These are phyloP conservation scores for Dryas alaskensis DNA, from an alignment of 306 rosid species.

Conservation along the genomic window DNA sequence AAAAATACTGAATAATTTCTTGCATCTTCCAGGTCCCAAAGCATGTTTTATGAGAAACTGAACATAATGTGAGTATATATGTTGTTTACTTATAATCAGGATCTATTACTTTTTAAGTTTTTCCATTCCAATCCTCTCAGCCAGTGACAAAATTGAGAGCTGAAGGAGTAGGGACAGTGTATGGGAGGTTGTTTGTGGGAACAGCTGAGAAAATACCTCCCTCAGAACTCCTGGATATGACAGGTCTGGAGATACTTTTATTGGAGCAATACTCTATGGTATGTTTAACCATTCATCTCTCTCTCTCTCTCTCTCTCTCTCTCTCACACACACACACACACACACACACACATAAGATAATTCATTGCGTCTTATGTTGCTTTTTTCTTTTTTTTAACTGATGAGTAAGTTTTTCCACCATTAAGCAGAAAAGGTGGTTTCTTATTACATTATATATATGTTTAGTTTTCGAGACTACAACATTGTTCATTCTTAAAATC, in stretches of 20 bases:
- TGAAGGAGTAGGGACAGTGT: slow-evolving; percentile 63
- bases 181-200: slow-evolving; percentile 75
- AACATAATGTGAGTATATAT: no score
- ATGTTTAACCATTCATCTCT: slow-evolving; percentile 4
- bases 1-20: no score
- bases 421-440: neutral
- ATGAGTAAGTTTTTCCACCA: neutral
- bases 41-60: no score
- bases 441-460: no score
- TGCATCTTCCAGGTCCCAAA: no score
- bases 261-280: slow-evolving; percentile 94
- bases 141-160: slow-evolving; percentile 75
- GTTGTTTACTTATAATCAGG: neutral
- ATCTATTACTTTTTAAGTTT: slow-evolving; percentile 22
- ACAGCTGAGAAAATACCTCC: slow-evolving; percentile 84
- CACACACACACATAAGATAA: neutral
- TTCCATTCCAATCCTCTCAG: slow-evolving; percentile 40
- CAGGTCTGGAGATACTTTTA: slow-evolving; percentile 98
- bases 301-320: neutral
- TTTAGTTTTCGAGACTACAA: neutral
- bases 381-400: no score
- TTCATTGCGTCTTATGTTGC: no score
- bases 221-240: slow-evolving; percentile 76
- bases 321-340: neutral
- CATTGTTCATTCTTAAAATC: neutral